Base-by-base conservation (phyloP, 345 rosid species). In the Erysimum cheiranthoides region DNA sequence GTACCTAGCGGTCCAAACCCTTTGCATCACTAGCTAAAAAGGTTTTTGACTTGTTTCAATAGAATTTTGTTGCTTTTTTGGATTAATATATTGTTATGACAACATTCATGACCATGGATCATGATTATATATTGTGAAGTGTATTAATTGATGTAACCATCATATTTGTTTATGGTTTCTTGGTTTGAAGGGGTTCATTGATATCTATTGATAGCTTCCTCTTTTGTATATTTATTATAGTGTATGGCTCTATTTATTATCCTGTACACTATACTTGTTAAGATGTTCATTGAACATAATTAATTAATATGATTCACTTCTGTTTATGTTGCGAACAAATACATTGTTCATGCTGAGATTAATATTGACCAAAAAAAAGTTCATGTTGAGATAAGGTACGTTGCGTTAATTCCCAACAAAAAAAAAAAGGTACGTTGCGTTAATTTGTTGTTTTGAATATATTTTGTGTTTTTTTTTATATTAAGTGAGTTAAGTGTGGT, bases 1-100 rank as follows among this genome's bases (percentile, higher is more conserved):
- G 93, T 90, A 71, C 93, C 96, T 36, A 85, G 86, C 27, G 96
- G 96, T 77, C 96, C 96, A 59, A 90, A 90, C 80, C 96, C 96
- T 25, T 68, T 90, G 85, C 96, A 90, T 85, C 96, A 90, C 80
- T 76, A 76, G 75, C 80, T 88, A 81, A 86, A 86, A 78, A 66
- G 61, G 73, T 67, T 77, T 71, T 53, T 45, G 2, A 27, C 57
- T 76, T 77, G 42, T 10, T 71, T 66, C 3, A 14, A 58, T 72
- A 72, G 42, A 32, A 66, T 58, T 58, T 72, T 66, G 50, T 78
- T 57, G 31, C 3, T 64, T 57, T 42, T 61, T 61, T 62, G 17
- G n/a, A 46, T 54, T 54, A 12, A 45, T 77, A 60, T 67, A 5
- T 39, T 58, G 51, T 46, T 25, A 73, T 39, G 40, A 67, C 14